These are phyloP conservation scores for Halocafeteria seosinensis DNA, from an alignment of 108 stramenopile species.

Conservation along the genomic window DNA sequence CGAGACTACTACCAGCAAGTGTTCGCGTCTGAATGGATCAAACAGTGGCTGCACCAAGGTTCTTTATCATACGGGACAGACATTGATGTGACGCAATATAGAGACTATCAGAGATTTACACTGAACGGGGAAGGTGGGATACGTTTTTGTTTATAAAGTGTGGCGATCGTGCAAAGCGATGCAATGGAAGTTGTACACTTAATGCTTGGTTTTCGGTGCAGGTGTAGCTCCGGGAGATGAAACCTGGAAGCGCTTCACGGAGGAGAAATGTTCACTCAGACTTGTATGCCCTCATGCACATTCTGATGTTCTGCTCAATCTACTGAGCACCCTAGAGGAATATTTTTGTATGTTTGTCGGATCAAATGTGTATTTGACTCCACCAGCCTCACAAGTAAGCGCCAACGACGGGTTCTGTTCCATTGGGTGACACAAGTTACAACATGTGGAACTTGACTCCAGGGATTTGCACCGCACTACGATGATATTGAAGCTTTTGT, in stretches of 20 bases:
- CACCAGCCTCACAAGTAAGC: slow-evolving; percentile 59
- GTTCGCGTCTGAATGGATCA: slow-evolving; percentile 5
- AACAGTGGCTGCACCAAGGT: slow-evolving; percentile 7
- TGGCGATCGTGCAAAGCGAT: too few species aligned
- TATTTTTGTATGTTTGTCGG: slow-evolving; percentile 84
- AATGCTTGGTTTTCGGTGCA: too few species aligned
- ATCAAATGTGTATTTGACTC: slow-evolving; percentile 83
- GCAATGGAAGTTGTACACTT: too few species aligned
- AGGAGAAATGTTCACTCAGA: slow-evolving; percentile 62
- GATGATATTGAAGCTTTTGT: slow-evolving; percentile 95
- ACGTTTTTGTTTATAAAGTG: too few species aligned
- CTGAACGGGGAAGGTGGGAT: slow-evolving; percentile 39
- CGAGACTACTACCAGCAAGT: slow-evolving; percentile 24
- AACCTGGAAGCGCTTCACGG: slow-evolving; percentile 47
- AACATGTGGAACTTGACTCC: too few species aligned
- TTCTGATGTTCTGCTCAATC: slow-evolving; percentile 48
- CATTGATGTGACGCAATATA: slow-evolving; percentile 72
- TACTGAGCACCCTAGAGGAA: slow-evolving; percentile 61
- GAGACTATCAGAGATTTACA: slow-evolving; percentile 46
- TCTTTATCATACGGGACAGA: slow-evolving; percentile 61
- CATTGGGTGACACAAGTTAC: too few species aligned
- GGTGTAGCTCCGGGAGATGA: slow-evolving; percentile 50
- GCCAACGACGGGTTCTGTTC: too few species aligned
- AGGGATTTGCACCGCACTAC: slow-evolving; percentile 97
- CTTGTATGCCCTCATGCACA: slow-evolving; percentile 73